Evolutionary conservation across 1,284 basidiomycete genomes (phyloP).

Genomic region (Boletus hoseneyae): DNA sequence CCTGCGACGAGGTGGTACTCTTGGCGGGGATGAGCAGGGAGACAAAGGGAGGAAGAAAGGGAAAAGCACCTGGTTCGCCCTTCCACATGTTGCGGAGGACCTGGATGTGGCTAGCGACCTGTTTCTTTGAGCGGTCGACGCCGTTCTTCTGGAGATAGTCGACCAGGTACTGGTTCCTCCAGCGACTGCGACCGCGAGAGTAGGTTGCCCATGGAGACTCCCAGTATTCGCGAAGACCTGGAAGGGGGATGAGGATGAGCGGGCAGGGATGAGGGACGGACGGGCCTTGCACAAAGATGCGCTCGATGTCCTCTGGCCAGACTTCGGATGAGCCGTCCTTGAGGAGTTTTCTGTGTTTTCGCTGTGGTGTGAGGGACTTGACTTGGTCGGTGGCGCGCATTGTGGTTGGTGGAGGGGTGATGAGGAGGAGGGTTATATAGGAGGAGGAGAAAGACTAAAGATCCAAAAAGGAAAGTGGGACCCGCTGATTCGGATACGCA

Average conservation of each 20-base stretch:
- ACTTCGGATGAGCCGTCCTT: conserved; percentile 79
- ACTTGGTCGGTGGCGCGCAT: conserved; percentile 25
- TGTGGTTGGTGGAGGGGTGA: conserved; percentile 17
- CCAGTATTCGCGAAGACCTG: conserved; percentile 73
- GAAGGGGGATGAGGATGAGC: conserved; percentile 3
- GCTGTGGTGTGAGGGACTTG: conserved; percentile 65
- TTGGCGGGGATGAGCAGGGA: conserved; percentile 37
- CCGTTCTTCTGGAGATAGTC: conserved; percentile 66
- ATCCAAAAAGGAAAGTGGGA: conserved; percentile 40
- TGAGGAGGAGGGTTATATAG: conserved; percentile 27
- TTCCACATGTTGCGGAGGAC: conserved; percentile 84
- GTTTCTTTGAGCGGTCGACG: conserved; percentile 72
- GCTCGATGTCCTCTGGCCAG: conserved; percentile 74
- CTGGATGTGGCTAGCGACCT: conserved; percentile 81
- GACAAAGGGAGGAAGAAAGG: conserved; percentile 7
- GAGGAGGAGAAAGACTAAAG: conserved; percentile 36
- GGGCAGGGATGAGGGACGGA: neutral
- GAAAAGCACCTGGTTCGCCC: conserved; percentile 59
- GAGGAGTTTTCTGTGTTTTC: conserved; percentile 78
- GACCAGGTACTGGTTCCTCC: conserved; percentile 80
- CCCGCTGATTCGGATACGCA: conserved; percentile 38
- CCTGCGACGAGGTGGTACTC: conserved; percentile 67
- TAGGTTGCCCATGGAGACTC: conserved; percentile 74
- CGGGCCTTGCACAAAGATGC: conserved; percentile 70
- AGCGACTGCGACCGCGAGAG: conserved; percentile 70